Percentiles rank a stretch among this genome's conserved stretches.
These are phyloP conservation scores for Citrus glauca DNA, from an alignment of 345 rosid species.

Conservation along the genomic window DNA sequence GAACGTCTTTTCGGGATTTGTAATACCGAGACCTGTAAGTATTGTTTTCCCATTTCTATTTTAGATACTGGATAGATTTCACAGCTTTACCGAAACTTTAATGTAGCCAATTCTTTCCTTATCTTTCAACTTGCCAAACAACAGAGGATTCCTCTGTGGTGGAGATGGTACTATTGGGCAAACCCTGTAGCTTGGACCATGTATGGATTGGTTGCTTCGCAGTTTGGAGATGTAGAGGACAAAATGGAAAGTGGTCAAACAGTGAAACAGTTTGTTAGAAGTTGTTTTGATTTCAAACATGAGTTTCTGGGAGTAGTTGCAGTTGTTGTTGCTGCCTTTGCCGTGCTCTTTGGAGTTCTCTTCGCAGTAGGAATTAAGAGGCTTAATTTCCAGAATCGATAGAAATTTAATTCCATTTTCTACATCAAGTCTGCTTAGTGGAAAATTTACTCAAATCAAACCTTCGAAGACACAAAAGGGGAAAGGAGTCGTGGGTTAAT, in stretches of 20 bases:
- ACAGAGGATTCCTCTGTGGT: neutral
- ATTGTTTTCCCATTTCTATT: neutral
- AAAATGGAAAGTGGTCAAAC: neutral
- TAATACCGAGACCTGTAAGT: neutral
- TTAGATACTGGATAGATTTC: neutral
- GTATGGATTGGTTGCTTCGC: neutral
- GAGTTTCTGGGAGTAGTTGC: neutral
- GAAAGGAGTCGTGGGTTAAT: too few relatives aligned
- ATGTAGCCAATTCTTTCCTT: too few relatives aligned
- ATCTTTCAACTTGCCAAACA: neutral
- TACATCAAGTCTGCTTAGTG: too few relatives aligned
- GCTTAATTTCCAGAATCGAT: neutral
- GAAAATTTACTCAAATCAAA: too few relatives aligned
- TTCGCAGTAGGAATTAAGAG: neutral
- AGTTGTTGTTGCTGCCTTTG: neutral
- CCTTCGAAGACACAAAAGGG: too few relatives aligned
- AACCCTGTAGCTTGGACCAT: neutral
- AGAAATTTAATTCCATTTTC: too few relatives aligned
- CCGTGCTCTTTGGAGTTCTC: neutral
- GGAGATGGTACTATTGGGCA: neutral
- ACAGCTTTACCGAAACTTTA: neutral
- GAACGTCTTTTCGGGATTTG: neutral
- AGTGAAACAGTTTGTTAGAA: neutral
- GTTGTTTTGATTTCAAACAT: neutral
- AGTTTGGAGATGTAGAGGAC: neutral